These are phyloP conservation scores for Botryotinia narcissicola DNA, from an alignment of 2,329 filamentous ascomycete species.

Conservation along the genomic window DNA sequence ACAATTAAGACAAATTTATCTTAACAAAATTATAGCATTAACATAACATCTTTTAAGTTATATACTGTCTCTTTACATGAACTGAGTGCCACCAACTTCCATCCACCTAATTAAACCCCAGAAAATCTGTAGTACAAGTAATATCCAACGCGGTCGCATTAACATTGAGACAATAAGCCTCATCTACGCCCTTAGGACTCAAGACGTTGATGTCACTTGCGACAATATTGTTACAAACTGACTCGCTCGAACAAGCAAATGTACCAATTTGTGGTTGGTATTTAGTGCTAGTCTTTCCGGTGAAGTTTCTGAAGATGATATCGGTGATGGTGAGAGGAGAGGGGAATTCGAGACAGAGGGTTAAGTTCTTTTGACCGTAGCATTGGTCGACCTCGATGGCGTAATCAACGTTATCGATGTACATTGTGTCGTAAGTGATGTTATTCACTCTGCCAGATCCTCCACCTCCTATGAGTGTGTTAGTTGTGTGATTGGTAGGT, in stretches of 20 bases:
- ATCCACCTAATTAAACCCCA: slow-evolving; percentile 33
- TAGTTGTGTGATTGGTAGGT: not conserved
- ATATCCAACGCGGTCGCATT: slow-evolving; percentile 40
- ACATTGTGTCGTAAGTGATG: slow-evolving; percentile 63
- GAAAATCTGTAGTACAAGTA: slow-evolving; percentile 36
- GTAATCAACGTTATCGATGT: slow-evolving; percentile 61
- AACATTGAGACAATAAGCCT: slow-evolving; percentile 47
- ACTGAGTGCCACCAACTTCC: too few relatives aligned
- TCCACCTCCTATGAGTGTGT: slow-evolving; percentile 52
- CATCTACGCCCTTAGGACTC: slow-evolving; percentile 46
- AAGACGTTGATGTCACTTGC: slow-evolving; percentile 46
- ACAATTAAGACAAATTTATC: not conserved
- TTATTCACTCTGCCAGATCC: slow-evolving; percentile 61
- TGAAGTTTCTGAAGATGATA: slow-evolving; percentile 55
- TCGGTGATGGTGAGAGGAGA: slow-evolving; percentile 55
- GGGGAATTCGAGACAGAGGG: slow-evolving; percentile 58
- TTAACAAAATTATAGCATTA: slow-evolving; percentile 31
- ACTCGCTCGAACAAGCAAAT: slow-evolving; percentile 48
- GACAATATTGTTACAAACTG: slow-evolving; percentile 50
- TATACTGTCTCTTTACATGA: not conserved
- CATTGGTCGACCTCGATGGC: slow-evolving; percentile 65
- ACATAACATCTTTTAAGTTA: not conserved
- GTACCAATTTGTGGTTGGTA: slow-evolving; percentile 46
- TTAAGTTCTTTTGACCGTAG: slow-evolving; percentile 61
- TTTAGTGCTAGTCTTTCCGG: slow-evolving; percentile 50